phyloP scores from a whole-genome alignment of 768 basidiomycete genomes.

The Rhodotorula toruloides region DNA sequence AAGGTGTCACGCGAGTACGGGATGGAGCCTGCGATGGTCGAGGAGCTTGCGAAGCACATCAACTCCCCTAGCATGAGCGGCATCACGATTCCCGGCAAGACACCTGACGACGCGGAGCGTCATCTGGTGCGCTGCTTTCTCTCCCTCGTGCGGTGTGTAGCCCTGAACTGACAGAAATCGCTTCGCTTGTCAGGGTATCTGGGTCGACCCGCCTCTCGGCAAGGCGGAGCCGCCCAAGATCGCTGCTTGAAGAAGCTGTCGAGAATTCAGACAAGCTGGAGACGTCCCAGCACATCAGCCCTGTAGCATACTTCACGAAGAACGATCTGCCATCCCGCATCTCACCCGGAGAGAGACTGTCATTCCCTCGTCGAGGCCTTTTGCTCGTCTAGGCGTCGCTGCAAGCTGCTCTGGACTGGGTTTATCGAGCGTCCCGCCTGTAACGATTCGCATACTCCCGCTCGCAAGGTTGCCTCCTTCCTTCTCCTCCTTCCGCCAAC shows the following conservation, averaged over 20 bases:
- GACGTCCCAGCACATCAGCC: no score
- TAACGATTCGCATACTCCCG: no score
- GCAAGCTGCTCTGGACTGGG: no score
- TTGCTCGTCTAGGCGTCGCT: no score
- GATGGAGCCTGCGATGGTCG: conserved; percentile 56
- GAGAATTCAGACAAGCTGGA: conserved; percentile 3
- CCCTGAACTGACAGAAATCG: background rate
- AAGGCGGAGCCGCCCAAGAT: background rate
- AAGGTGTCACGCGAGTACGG: conserved; percentile 56
- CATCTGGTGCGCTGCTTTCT: conserved; percentile 6
- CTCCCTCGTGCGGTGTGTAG: no score
- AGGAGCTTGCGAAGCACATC: conserved; percentile 56
- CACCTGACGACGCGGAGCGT: conserved; percentile 24
- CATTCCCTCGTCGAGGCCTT: no score
- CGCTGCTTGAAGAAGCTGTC: background rate
- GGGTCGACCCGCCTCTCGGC: conserved; percentile 25
- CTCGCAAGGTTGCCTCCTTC: no score
- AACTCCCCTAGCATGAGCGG: conserved; percentile 62
- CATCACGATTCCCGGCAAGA: conserved; percentile 9
- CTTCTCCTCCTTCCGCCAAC: no score
- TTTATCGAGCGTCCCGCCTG: no score
- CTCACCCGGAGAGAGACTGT: no score
- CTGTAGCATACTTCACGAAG: background rate
- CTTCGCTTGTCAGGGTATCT: background rate
- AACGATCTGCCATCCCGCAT: background rate